Evolutionary conservation across 139 green algal species (phyloP).

Genomic region (Chlorella sp.): DNA sequence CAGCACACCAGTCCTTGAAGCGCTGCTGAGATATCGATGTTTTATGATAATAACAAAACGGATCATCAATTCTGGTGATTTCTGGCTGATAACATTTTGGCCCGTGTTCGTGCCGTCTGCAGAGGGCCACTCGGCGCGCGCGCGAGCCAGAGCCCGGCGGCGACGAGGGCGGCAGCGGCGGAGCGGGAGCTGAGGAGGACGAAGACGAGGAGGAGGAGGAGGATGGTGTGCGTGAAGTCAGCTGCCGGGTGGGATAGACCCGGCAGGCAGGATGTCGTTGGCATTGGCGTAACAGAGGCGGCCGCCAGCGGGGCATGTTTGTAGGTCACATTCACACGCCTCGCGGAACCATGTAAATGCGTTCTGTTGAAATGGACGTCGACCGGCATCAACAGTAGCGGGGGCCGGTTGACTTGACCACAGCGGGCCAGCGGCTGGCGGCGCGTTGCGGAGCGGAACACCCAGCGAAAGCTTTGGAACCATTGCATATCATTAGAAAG

Average conservation of each 20-base stretch:
- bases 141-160: not conserved
- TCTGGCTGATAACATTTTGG: not conserved
- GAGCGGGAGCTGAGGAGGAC: not conserved
- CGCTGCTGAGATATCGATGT: no score
- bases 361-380: not conserved
- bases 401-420: no score
- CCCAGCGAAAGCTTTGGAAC: no score
- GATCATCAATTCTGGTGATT: no score
- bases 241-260: conserved; percentile 16
- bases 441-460: no score
- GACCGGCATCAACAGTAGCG: not conserved
- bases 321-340: no score
- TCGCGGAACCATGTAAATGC: not conserved
- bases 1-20: not conserved
- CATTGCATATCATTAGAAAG: not conserved
- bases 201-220: not conserved
- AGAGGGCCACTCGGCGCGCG: not conserved
- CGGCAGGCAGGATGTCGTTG: not conserved
- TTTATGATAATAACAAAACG: no score
- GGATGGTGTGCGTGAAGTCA: not conserved
- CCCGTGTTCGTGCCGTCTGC: not conserved
- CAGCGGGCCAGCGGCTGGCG: not conserved
- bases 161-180: not conserved
- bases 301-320: no score
- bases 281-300: no score